A percentile compares a stretch with the other conserved stretches of the same genome.
These are phyloP conservation scores for Vitis rotundifolia DNA, from an alignment of 164 flowering plant species.

Conservation along the genomic window DNA sequence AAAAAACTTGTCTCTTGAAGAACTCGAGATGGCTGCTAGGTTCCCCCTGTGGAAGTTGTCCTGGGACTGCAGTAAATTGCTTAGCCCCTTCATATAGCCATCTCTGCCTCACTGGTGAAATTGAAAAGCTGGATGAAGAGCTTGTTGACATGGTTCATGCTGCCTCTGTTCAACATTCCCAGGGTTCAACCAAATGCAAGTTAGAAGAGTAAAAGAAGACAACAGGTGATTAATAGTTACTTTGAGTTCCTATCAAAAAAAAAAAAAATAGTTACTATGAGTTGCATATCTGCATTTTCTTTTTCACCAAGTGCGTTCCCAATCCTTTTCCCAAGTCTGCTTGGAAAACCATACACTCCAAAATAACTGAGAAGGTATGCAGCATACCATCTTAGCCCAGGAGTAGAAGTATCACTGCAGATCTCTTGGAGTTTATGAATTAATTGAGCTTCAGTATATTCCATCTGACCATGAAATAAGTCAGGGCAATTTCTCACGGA, in stretches of 20 bases:
- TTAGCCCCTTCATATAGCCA: constrained; percentile 62
- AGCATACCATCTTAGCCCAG: constrained; percentile 72
- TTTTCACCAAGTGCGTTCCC: constrained; percentile 48
- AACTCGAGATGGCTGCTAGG: constrained; percentile 54
- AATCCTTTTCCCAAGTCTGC: constrained; percentile 49
- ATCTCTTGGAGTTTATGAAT: constrained; percentile 41
- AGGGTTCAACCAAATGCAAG: constrained; percentile 7
- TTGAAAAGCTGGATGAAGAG: constrained; percentile 58
- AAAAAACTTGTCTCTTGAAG: constrained; percentile 37
- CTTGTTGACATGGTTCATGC: constrained; percentile 59
- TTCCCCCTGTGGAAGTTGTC: constrained; percentile 60
- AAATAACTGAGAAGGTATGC: constrained; percentile 59
- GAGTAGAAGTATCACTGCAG: constrained; percentile 28
- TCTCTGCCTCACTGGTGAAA: constrained; percentile 61
- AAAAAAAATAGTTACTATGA: constrained; percentile 21
- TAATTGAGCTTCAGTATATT: constrained; percentile 34
- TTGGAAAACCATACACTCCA: constrained; percentile 75
- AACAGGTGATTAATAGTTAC: no score
- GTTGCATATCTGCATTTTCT: constrained; percentile 48
- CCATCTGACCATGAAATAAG: constrained; percentile 14
- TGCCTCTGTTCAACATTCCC: constrained; percentile 62
- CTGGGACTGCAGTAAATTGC: constrained; percentile 54
- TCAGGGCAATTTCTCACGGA: constrained; percentile 17
- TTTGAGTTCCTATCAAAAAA: no score
- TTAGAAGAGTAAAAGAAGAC: no score